Conservation (phyloP, 2,329 filamentous ascomycete species). For the Fusarium sp. region DNA sequence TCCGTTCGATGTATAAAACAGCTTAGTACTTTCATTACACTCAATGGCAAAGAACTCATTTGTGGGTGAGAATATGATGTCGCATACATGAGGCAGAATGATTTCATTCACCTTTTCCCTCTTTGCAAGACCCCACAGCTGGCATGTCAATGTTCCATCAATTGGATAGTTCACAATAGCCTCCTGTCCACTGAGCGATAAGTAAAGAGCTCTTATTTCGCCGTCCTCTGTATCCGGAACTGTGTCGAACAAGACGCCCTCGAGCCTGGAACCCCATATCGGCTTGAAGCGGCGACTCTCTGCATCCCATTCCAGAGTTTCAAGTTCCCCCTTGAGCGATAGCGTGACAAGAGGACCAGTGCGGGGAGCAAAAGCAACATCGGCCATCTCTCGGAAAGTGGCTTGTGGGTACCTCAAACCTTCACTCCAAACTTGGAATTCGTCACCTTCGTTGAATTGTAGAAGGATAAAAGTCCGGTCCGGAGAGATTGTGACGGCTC, state of each 20-base stretch:
- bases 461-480: background rate
- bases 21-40: accelerated
- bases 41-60: background rate
- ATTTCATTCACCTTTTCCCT: background rate
- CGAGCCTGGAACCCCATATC: background rate
- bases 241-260: background rate
- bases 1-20: background rate
- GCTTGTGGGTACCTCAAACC: background rate
- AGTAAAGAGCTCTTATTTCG: background rate
- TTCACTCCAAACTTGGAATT: background rate
- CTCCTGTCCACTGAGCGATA: background rate
- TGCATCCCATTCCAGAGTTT: background rate
- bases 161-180: background rate
- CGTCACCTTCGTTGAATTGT: background rate
- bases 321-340: background rate
- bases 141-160: background rate
- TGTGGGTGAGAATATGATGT: background rate
- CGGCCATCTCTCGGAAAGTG: background rate
- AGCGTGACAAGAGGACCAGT: background rate
- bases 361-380: background rate
- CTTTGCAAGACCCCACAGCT: background rate
- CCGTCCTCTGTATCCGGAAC: background rate
- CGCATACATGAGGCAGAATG: accelerated
- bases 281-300: background rate
- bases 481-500: background rate